A percentile compares a stretch with the other conserved stretches of the same genome.
These are phyloP conservation scores for Pogostemon cablin DNA, from an alignment of 257 asterid genomes.

Conservation along the genomic window DNA sequence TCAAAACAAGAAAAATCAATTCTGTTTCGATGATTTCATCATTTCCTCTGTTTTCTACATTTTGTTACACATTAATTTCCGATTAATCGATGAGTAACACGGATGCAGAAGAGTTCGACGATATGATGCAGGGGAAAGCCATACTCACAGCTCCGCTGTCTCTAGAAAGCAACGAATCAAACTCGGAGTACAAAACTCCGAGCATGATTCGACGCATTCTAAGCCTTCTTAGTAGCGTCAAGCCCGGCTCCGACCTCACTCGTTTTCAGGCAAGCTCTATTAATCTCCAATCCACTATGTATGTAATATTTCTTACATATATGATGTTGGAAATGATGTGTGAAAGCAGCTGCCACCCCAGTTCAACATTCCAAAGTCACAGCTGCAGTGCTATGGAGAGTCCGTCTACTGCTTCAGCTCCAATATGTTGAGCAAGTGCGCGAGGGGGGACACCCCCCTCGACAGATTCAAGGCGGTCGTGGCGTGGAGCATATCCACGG, in stretches of 20 bases:
- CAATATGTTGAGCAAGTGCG: constrained; percentile 61
- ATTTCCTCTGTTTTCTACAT: not conserved
- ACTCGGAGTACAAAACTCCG: constrained; percentile 59
- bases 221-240: constrained; percentile 57
- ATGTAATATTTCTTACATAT: not conserved
- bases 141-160: constrained; percentile 69
- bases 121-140: constrained; percentile 45
- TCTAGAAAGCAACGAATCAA: constrained; percentile 50
- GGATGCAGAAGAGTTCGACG: too few relatives aligned
- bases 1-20: not conserved
- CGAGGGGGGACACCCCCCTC: constrained; percentile 45
- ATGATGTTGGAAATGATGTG: not conserved
- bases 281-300: not conserved
- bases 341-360: constrained; percentile 77
- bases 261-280: constrained; percentile 65
- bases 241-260: constrained; percentile 80
- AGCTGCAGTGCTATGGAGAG: constrained; percentile 83
- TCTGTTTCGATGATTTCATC: not conserved
- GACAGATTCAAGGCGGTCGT: constrained; percentile 61
- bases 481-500: constrained; percentile 81
- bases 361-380: constrained; percentile 92
- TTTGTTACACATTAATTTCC: not conserved
- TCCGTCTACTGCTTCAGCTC: constrained; percentile 52
- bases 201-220: constrained; percentile 62
- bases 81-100: too few relatives aligned